These are phyloP conservation scores for Torulaspora quercuum DNA, from an alignment of 805 yeast species.

Conservation along the genomic window DNA sequence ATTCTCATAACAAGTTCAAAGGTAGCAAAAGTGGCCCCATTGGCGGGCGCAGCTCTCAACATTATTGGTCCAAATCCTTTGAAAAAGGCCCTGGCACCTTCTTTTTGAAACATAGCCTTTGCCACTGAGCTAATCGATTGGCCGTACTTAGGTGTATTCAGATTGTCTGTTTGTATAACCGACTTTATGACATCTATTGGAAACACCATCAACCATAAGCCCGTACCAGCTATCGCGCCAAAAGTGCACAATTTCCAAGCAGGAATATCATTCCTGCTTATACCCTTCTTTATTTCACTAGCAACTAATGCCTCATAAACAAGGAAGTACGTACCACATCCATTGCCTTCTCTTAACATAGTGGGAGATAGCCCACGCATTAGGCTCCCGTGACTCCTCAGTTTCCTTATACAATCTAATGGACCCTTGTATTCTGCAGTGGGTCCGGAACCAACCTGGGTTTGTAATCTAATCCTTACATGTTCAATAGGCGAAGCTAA, in stretches of 20 bases:
- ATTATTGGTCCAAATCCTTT: constrained; percentile 91
- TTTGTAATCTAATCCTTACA: constrained; percentile 88
- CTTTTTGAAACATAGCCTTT: constrained; percentile 47
- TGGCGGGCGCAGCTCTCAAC: constrained; percentile 96
- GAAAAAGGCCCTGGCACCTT: constrained; percentile 76
- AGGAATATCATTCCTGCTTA: constrained; percentile 68
- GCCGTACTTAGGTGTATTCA: constrained; percentile 57
- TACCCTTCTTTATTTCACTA: constrained; percentile 40
- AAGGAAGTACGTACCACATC: constrained; percentile 83
- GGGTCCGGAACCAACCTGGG: constrained; percentile 51
- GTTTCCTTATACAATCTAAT: constrained; percentile 43
- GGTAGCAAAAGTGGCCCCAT: constrained; percentile 93
- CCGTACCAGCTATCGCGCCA: constrained; percentile 90
- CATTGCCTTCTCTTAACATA: constrained; percentile 76
- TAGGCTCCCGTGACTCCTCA: constrained; percentile 54
- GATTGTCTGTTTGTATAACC: constrained; percentile 72
- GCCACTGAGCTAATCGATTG: constrained; percentile 58
- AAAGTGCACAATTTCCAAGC: constrained; percentile 81
- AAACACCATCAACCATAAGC: constrained; percentile 78
- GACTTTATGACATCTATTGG: constrained; percentile 93
- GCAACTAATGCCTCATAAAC: constrained; percentile 87
- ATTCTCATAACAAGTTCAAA: constrained; percentile 85
- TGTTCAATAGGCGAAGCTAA: constrained; percentile 94
- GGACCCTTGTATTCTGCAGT: constrained; percentile 57
- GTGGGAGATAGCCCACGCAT: constrained; percentile 85